Evolutionary conservation across 192 early-diverging fungal genomes (phyloP).

Genomic region (Entomortierella parvispora): DNA sequence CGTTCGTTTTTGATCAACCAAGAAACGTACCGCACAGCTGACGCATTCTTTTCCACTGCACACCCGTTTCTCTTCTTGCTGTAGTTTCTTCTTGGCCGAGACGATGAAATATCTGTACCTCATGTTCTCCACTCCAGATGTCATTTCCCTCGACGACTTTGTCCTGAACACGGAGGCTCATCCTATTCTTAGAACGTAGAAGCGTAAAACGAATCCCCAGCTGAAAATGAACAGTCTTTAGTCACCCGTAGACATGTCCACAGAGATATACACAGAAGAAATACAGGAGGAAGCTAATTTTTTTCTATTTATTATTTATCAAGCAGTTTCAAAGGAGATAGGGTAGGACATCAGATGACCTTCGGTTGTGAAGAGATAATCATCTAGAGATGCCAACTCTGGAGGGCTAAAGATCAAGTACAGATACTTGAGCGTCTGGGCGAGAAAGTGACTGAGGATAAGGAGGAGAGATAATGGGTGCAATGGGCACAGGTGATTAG

Average conservation of each 20-base stretch:
- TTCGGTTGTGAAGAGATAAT: constrained; percentile 82
- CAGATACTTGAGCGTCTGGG: constrained; percentile 86
- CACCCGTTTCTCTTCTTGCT: no score
- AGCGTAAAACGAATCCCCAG: constrained; percentile 7
- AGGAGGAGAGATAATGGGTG: constrained; percentile 1
- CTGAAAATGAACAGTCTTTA: no score
- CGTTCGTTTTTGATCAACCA: background rate
- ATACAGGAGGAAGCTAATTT: no score
- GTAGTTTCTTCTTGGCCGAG: constrained; percentile 91
- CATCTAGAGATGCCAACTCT: constrained; percentile 64
- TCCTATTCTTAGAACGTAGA: constrained; percentile 64
- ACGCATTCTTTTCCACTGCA: no score
- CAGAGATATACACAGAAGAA: no score
- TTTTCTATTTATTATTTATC: no score
- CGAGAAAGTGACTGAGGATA: constrained; percentile 71
- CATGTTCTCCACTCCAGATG: constrained; percentile 74
- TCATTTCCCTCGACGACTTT: constrained; percentile 80
- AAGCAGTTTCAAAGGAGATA: background rate
- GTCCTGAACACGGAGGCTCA: constrained; percentile 98
- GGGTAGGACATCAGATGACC: constrained; percentile 72
- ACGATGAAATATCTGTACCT: constrained; percentile 96
- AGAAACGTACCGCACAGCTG: no score
- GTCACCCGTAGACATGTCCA: no score
- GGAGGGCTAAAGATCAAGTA: constrained; percentile 75
- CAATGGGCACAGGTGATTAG: no score